These are phyloP conservation scores for Cryphonectria parasitica DNA, from an alignment of 2,329 filamentous ascomycete species.

Conservation along the genomic window DNA sequence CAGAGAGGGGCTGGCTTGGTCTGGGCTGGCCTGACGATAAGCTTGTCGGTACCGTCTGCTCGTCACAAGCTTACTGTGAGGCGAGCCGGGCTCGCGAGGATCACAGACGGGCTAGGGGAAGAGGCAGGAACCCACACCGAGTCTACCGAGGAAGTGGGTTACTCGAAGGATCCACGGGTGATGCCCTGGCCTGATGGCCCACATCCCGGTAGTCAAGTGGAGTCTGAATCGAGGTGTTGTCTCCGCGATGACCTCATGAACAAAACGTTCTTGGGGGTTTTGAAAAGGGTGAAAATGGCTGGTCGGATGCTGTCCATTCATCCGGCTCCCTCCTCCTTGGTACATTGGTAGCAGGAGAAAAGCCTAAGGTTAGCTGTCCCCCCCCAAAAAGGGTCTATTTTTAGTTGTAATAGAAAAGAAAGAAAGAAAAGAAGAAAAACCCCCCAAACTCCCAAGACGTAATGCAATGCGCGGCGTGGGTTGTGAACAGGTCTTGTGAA, in stretches of 20 bases:
- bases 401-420: background rate
- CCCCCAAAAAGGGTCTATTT: background rate
- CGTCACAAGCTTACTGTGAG: background rate
- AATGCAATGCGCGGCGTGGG: background rate
- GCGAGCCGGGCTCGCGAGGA: constrained; percentile 14
- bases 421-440: background rate
- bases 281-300: background rate
- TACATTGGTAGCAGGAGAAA: background rate
- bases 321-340: background rate
- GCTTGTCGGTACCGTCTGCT: constrained; percentile 13
- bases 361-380: background rate
- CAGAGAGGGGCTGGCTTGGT: background rate
- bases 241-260: constrained; percentile 9
- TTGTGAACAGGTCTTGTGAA: background rate
- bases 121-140: constrained; percentile 2
- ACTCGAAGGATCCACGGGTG: background rate
- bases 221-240: constrained; percentile 6
- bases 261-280: background rate
- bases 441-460: background rate
- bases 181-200: background rate
- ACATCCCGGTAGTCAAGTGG: background rate
- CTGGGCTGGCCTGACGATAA: constrained; percentile 8
- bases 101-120: constrained; percentile 13
- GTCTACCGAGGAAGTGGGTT: constrained; percentile 1
- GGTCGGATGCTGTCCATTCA: background rate